phyloP scores from a whole-genome alignment of 495 filamentous ascomycete species.

The Penicillium egyptiacum region DNA sequence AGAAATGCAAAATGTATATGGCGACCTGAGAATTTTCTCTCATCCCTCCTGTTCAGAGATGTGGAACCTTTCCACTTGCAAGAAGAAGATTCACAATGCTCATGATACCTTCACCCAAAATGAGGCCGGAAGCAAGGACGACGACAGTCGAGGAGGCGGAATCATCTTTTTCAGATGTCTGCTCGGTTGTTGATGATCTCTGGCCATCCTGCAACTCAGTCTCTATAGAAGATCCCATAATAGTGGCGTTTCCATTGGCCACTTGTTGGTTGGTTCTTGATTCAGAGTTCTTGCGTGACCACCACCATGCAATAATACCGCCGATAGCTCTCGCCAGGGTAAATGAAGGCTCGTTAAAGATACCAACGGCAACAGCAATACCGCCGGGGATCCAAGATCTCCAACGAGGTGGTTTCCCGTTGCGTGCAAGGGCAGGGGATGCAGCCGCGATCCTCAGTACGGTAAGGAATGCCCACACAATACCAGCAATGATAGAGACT shows the following conservation, averaged over 20 bases:
- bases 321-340: slow-evolving; percentile 87
- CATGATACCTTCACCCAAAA: slow-evolving; percentile 89
- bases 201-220: slow-evolving; percentile 1
- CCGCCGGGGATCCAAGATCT: slow-evolving; percentile 73
- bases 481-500: slow-evolving; percentile 68
- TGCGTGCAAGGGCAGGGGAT: slow-evolving; percentile 30
- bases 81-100: slow-evolving; percentile 89
- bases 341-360: slow-evolving; percentile 97
- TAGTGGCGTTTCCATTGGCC: neutral
- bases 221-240: neutral
- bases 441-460: slow-evolving; percentile 60
- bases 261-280: neutral
- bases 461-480: slow-evolving; percentile 69
- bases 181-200: slow-evolving; percentile 8
- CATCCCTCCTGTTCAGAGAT: slow-evolving; percentile 50
- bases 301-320: slow-evolving; percentile 80
- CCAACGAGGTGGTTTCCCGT: slow-evolving; percentile 35
- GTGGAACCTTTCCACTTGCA: slow-evolving; percentile 76
- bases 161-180: slow-evolving; percentile 43
- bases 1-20: neutral
- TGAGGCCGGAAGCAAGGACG: slow-evolving; percentile 72
- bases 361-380: slow-evolving; percentile 94
- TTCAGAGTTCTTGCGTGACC: slow-evolving; percentile 33
- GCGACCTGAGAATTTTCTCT: neutral
- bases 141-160: slow-evolving; percentile 56